phyloP scores from a whole-genome alignment of 2,329 filamentous ascomycete species.

The Pseudomassariella vexata region DNA sequence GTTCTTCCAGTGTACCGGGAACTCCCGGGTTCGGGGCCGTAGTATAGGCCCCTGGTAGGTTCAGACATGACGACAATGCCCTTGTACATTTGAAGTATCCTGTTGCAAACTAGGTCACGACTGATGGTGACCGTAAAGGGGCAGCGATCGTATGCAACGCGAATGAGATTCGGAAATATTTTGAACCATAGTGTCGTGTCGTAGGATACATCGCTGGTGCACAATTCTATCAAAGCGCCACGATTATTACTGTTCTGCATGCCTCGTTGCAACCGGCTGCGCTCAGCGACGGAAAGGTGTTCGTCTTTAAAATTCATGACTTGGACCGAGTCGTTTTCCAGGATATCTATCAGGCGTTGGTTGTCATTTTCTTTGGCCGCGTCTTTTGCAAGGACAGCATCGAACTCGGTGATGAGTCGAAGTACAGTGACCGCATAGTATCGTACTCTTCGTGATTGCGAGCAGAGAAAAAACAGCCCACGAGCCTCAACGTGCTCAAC shows the following conservation, averaged over 20 bases:
- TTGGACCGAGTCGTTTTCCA: constrained; percentile 81
- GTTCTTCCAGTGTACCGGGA: constrained; percentile 45
- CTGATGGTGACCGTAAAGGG: constrained; percentile 87
- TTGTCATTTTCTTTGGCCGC: constrained; percentile 54
- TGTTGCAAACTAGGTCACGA: constrained; percentile 85
- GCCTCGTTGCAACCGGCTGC: constrained; percentile 85
- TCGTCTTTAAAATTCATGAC: constrained; percentile 93
- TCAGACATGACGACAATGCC: constrained; percentile 76
- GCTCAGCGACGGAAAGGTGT: constrained; percentile 82
- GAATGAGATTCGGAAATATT: constrained; percentile 90
- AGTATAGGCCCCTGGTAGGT: constrained; percentile 57
- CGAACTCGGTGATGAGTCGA: constrained; percentile 88
- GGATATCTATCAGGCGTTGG: constrained; percentile 76
- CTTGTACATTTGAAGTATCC: constrained; percentile 88
- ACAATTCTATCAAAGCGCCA: constrained; percentile 85
- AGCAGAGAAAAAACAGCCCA: constrained; percentile 94
- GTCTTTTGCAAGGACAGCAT: constrained; percentile 75
- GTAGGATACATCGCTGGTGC: constrained; percentile 90
- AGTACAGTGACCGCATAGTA: constrained; percentile 89
- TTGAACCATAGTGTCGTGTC: constrained; percentile 97
- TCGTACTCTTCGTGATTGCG: constrained; percentile 84
- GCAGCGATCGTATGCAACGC: constrained; percentile 84
- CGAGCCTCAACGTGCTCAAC: constrained; percentile 97
- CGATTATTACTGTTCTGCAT: constrained; percentile 78
- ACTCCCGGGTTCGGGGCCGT: constrained; percentile 55